phyloP scores from a whole-genome alignment of 768 basidiomycete genomes.

The Macrolepiota fuliginosa region DNA sequence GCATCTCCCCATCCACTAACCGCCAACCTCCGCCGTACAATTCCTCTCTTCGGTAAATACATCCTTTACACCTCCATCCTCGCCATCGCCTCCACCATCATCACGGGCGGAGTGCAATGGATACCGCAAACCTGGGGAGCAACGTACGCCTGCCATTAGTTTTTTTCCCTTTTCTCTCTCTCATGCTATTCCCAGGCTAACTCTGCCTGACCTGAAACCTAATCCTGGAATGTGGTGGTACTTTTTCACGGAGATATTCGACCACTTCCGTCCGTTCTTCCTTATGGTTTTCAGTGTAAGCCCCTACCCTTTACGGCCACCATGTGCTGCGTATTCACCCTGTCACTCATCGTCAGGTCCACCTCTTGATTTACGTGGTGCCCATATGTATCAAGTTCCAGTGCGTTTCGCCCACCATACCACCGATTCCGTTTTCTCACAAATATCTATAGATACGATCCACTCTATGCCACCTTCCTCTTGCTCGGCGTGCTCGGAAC shows the following conservation, averaged over 20 bases:
- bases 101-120: constrained; percentile 67
- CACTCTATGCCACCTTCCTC: constrained; percentile 75
- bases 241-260: constrained; percentile 99
- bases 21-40: constrained; percentile 23
- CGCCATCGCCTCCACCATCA: constrained; percentile 48
- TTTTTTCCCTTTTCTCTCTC: background rate
- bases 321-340: background rate
- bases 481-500: constrained; percentile 74
- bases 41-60: constrained; percentile 49
- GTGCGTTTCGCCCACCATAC: constrained; percentile 33
- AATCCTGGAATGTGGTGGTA: constrained; percentile 98
- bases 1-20: constrained; percentile 53
- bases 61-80: constrained; percentile 46
- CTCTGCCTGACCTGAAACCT: constrained; percentile 86
- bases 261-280: constrained; percentile 95
- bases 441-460: constrained; percentile 61
- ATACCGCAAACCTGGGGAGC: constrained; percentile 81
- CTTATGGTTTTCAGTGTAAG: constrained; percentile 89
- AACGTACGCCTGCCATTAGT: constrained; percentile 44
- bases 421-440: background rate
- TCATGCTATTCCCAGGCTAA: constrained; percentile 47
- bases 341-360: constrained; percentile 47
- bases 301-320: background rate
- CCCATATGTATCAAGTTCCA: constrained; percentile 90
- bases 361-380: constrained; percentile 76